A percentile compares a stretch with the other conserved stretches of the same genome.
phyloP scores from a whole-genome alignment of 2,329 filamentous ascomycete genomes.

The Stagonosporopsis rhizophila region DNA sequence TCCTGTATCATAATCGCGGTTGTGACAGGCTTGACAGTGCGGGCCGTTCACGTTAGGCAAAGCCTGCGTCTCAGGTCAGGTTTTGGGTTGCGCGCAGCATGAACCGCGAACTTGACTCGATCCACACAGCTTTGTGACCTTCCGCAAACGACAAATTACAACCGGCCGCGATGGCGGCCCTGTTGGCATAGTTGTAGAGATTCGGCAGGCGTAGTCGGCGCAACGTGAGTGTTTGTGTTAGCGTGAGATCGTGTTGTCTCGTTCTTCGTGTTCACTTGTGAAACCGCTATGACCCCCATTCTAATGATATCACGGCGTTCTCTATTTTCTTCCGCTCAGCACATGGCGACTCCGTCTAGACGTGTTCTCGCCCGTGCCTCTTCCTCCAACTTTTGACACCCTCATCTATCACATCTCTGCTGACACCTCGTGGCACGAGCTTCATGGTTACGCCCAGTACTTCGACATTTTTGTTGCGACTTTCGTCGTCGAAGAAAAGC shows the following conservation, averaged over 20 bases:
- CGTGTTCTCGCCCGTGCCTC: slow-evolving; percentile 61
- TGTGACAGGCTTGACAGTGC: slow-evolving; percentile 23
- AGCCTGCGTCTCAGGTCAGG: slow-evolving; percentile 15
- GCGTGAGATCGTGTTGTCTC: background rate
- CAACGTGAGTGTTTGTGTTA: background rate
- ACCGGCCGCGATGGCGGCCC: background rate
- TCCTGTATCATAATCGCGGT: slow-evolving; percentile 18
- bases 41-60: slow-evolving; percentile 14
- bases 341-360: slow-evolving; percentile 1
- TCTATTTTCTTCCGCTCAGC: too few relatives aligned
- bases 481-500: slow-evolving; percentile 96
- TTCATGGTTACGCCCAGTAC: slow-evolving; percentile 83
- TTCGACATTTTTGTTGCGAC: slow-evolving; percentile 82
- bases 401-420: slow-evolving; percentile 75
- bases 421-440: slow-evolving; percentile 80
- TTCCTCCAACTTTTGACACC: slow-evolving; percentile 84
- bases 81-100: slow-evolving; percentile 12
- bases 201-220: background rate
- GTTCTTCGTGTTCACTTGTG: background rate
- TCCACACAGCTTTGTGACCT: background rate
- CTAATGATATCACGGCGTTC: background rate
- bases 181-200: background rate
- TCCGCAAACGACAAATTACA: background rate
- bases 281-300: background rate
- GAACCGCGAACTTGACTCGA: slow-evolving; percentile 1